Evolutionary conservation across 129 eudicot genomes (phyloP).

Genomic region (Helianthus annuus): HanXRQr2.0-SUNRISE NC_035437.2:116820454-116820953

Average conservation of each 20-base stretch:
- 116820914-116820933: too few species aligned
- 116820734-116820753: constrained; percentile 5
- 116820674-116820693: background rate
- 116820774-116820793: background rate
- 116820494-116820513: background rate
- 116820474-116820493: background rate
- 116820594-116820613: background rate
- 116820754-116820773: background rate
- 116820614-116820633: background rate
- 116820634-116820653: constrained; percentile 18
- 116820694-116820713: background rate
- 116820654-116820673: constrained; percentile 20
- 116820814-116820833: background rate
- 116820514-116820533: constrained; percentile 4
- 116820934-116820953: too few species aligned
- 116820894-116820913: too few species aligned
- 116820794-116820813: constrained; percentile 11
- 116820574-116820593: constrained; percentile 8
- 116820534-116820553: background rate
- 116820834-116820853: background rate
- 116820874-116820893: background rate
- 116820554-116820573: background rate
- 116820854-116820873: background rate
- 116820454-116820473: background rate
- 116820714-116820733: background rate